Evolutionary conservation across 495 filamentous ascomycete species (phyloP), one percentile per base, ranked within the genome.

Genomic region (Barbatosphaeria neglecta): DNA sequence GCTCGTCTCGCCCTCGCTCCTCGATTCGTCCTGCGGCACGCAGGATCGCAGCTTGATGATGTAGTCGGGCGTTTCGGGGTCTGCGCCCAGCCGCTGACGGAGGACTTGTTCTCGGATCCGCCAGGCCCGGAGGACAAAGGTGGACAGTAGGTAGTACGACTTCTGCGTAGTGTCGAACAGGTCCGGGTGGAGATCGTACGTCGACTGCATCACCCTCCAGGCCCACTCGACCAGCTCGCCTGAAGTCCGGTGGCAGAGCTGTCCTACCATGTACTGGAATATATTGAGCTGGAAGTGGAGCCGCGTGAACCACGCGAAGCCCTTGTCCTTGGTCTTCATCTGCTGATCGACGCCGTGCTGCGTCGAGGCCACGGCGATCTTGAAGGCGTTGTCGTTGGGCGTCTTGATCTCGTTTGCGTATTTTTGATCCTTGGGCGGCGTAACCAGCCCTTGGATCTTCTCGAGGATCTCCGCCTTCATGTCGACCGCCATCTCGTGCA

Each of bases 401-500:
- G 48, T 59, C 17, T 37, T 52, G 33, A 65, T 56, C 48, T 70
- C 64, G 9, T 49, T 53, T 15, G 57, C 63, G 62, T 58, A 63
- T 44, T 72, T 68, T 1, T 63, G 62, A 42, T 61, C 61, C 22
- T 60, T 61, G 24, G 66, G 57, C 7, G 70, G 68, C 41, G 60
- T 59, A 22, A 68, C 57, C n/a, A 75, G 56, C 31, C 69, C 63
- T 41, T 59, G 50, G 45, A 75, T 55, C 50, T 71, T 74, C 0
- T 55, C 49, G 10, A 70, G 51, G 47, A 75, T 58, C 35, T 66
- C 60, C 5, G 57, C 58, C 15, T 67, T 68, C 52, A 78, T 68
- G 13, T 67, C 59, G 3, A 64, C 60, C 1, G 72, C 68, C 31
- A 82, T 62, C 40, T 73, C 62, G 55, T 86, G 83, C 9, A 84